Percentiles rank a stretch among this genome's conserved stretches.
phyloP scores from a whole-genome alignment of 176 grass and related monocot genomes.

The Panicum miliaceum region DNA sequence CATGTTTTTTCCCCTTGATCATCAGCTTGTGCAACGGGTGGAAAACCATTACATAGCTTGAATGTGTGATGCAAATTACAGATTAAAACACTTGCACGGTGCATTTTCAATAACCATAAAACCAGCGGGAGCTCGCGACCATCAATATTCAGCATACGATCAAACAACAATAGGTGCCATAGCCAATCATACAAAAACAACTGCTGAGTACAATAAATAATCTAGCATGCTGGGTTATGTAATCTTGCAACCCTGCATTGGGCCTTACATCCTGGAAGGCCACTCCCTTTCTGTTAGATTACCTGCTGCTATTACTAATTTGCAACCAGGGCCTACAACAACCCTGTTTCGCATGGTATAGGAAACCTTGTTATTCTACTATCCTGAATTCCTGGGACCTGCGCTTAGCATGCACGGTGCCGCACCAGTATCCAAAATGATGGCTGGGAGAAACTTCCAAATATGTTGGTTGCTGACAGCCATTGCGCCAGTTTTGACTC shows the following conservation, averaged over 20 bases:
- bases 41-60: neutral
- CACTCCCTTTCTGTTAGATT: conserved; percentile 45
- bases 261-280: conserved; percentile 44
- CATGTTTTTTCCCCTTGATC: too few species aligned
- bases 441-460: conserved; percentile 27
- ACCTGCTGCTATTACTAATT: conserved; percentile 38
- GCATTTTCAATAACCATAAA: neutral
- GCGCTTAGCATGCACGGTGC: neutral
- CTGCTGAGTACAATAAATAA: conserved; percentile 35
- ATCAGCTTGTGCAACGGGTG: neutral
- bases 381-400: neutral
- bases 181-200: conserved; percentile 12
- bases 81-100: neutral
- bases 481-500: conserved; percentile 7
- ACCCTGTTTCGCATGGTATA: conserved; percentile 45
- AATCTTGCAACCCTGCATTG: conserved; percentile 33
- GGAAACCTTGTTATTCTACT: conserved; percentile 46
- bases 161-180: conserved; percentile 9
- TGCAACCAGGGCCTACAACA: conserved; percentile 41
- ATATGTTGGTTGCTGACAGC: conserved; percentile 25
- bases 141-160: neutral
- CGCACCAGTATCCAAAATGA: conserved; percentile 17
- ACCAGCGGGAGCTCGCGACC: neutral
- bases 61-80: neutral
- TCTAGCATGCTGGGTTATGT: conserved; percentile 34